A percentile compares a stretch with the other conserved stretches of the same genome.
These are phyloP conservation scores for Ogataea pilisensis DNA, from an alignment of 805 yeast species.

Conservation along the genomic window DNA sequence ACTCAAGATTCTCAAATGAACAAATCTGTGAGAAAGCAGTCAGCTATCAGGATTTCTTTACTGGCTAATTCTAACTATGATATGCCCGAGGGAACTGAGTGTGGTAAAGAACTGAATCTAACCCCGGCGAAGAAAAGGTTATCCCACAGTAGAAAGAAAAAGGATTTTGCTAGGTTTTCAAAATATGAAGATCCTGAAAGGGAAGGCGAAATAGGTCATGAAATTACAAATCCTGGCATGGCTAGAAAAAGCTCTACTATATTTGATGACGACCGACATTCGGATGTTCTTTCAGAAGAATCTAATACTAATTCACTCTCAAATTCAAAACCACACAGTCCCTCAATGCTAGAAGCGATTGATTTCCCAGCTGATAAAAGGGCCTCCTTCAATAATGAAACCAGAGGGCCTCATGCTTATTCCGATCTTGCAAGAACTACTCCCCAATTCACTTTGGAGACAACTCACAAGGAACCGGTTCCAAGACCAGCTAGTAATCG, in stretches of 20 bases:
- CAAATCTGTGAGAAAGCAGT: constrained; percentile 16
- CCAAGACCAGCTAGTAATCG: no score
- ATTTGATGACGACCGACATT: constrained; percentile 15
- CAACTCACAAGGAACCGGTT: no score
- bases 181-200: constrained; percentile 29
- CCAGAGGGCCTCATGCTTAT: no score
- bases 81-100: constrained; percentile 20
- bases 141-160: neutral
- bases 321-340: no score
- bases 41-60: constrained; percentile 25
- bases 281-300: no score
- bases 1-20: constrained; percentile 22
- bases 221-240: neutral
- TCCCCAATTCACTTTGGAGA: no score
- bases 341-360: no score
- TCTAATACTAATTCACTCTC: no score
- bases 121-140: constrained; percentile 24
- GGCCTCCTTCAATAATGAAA: no score
- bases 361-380: no score
- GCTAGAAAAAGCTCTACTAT: constrained; percentile 16
- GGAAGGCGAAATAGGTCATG: constrained; percentile 2
- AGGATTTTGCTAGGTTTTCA: constrained; percentile 13
- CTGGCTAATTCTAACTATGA: constrained; percentile 26
- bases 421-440: no score
- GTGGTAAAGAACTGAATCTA: constrained; percentile 18